Evolutionary conservation across 208 protist genomes (phyloP), one percentile per base, ranked within the genome.

Genomic region (Trichomonas vaginalis): DNA sequence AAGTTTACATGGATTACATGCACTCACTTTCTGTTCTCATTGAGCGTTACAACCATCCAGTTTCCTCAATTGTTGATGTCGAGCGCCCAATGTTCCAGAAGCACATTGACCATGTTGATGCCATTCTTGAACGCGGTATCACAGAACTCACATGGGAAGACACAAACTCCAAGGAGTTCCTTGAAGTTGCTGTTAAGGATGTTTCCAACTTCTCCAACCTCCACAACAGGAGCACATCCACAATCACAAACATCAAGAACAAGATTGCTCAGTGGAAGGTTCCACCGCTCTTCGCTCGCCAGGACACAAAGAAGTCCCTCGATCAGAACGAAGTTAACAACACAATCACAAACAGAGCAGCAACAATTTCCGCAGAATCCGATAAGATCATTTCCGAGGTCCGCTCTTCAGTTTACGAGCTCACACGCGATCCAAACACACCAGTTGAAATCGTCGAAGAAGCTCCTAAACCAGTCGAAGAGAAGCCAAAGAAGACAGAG

Each of bases 11-110:
- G 88, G 79, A 95, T 80, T 98, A 98, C 96, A 98, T 97, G 0
- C 97, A 98, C 80, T 98, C 98, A 96, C 97, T 99, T 35, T 98
- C 99, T 42, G 97, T 98, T 96, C 97, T 97, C 39, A 97, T 98
- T 95, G 98, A 98, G 62, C 98, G 98, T 27, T 99, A 98, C 97
- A 99, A 99, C 97, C 97, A 97, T 96, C 97, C 99, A 95, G 97
- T 97, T 95, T 96, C 96, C 32, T 98, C 97, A 48, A 97, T 99
- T 37, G 97, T 98, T 61, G 96, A 96, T 0, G 97, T 99, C 95
- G 98, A 99, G 97, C 96, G 96, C 27, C 98, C 98, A 12, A 97
- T 99, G 45, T 97, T 99, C 83, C 96, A 98, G 97, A 97, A 95
- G 32, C 39, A 95, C 46, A 46, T 97, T 47, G 82, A 98, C 90